Evolutionary conservation across 2,329 filamentous ascomycete species (phyloP).

Genomic region (Trichophaea hybrida): DNA sequence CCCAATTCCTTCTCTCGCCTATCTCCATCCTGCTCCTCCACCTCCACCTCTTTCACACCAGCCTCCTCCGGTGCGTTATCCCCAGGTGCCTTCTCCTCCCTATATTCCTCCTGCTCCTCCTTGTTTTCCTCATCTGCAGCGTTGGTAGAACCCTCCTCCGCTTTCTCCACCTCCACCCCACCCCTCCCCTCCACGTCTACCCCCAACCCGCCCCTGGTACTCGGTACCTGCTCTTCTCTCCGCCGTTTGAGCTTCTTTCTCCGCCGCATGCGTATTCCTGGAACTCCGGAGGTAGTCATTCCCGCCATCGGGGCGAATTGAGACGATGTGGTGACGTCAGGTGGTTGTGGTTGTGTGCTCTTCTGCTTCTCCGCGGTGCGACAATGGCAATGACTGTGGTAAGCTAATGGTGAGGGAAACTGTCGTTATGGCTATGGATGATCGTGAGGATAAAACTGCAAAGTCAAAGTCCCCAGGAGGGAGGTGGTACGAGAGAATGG

Average conservation of each 20-base stretch:
- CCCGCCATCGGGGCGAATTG: background rate
- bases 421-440: too few species aligned
- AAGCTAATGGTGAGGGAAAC: too few species aligned
- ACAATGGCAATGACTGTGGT: background rate
- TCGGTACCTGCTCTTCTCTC: background rate
- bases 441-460: too few species aligned
- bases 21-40: too few species aligned
- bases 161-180: background rate
- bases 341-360: background rate
- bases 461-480: too few species aligned
- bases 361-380: background rate
- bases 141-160: background rate
- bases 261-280: background rate
- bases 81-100: background rate
- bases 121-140: background rate
- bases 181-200: background rate
- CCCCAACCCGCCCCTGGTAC: too few species aligned
- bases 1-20: too few species aligned
- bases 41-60: too few species aligned
- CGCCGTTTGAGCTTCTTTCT: background rate
- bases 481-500: too few species aligned
- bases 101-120: background rate
- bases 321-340: background rate
- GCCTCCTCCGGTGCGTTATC: background rate
- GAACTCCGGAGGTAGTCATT: background rate